Percentiles rank a stretch among this genome's conserved stretches.
Evolutionary conservation across 2,329 filamentous ascomycete species (phyloP).

Genomic region (Ceratocystis lukuohia): DNA sequence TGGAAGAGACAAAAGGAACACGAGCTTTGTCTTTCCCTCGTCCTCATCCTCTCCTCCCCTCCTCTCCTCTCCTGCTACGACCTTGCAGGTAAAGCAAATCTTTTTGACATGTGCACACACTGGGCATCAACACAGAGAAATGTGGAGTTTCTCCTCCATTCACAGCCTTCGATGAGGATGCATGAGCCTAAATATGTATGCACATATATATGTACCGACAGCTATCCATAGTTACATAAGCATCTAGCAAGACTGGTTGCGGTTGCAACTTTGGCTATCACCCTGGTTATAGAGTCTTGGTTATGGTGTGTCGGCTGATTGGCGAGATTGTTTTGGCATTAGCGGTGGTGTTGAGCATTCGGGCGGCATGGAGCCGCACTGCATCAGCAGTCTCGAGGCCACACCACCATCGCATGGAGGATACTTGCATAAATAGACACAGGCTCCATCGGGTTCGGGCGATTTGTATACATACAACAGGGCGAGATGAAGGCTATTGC

Average conservation of each 20-base stretch:
- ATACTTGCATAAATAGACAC: neutral
- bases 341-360: neutral
- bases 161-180: too few species aligned
- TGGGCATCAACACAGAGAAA: slow-evolving; percentile 7
- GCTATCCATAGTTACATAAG: neutral
- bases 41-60: neutral
- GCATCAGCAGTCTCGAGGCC: neutral
- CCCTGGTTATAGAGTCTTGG: neutral
- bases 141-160: slow-evolving; percentile 4
- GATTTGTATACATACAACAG: neutral
- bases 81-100: neutral
- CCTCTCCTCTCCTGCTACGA: neutral
- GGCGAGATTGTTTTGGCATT: neutral
- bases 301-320: neutral
- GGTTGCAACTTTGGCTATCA: neutral
- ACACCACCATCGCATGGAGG: neutral
- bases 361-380: neutral
- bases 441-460: neutral
- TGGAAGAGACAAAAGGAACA: neutral
- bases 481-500: neutral
- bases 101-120: slow-evolving; percentile 4
- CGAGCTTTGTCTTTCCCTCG: neutral
- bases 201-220: too few species aligned
- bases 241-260: too few species aligned
- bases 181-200: too few species aligned